These are phyloP conservation scores for Gynandropsis gynandra DNA, from an alignment of 345 rosid genomes.

Conservation along the genomic window DNA sequence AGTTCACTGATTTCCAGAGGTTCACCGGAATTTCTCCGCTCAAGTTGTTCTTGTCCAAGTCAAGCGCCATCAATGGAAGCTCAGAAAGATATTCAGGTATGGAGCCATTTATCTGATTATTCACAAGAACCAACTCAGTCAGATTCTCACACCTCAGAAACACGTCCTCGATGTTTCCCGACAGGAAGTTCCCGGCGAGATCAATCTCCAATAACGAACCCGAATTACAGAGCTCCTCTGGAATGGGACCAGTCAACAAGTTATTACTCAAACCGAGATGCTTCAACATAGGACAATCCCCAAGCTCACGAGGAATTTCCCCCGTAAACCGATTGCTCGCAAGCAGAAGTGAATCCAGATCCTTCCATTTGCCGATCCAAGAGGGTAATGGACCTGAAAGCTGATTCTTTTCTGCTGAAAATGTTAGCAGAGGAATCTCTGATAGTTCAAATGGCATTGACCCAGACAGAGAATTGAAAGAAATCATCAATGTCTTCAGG, in stretches of 20 bases:
- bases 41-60: conserved; percentile 72
- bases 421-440: conserved; percentile 46
- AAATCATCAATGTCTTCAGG: conserved; percentile 55
- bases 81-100: conserved; percentile 51
- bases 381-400: conserved; percentile 64
- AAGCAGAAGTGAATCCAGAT: conserved; percentile 51
- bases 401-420: conserved; percentile 66
- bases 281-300: conserved; percentile 49
- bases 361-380: conserved; percentile 70
- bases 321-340: conserved; percentile 54
- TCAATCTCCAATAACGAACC: conserved; percentile 49
- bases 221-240: conserved; percentile 59
- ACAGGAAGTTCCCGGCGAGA: conserved; percentile 49
- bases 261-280: conserved; percentile 54
- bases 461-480: conserved; percentile 68
- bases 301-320: conserved; percentile 47
- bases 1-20: conserved; percentile 48
- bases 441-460: conserved; percentile 58
- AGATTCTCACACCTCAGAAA: conserved; percentile 54
- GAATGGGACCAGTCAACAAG: conserved; percentile 52
- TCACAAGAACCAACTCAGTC: conserved; percentile 46
- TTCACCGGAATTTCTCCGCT: conserved; percentile 49
- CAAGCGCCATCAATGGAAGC: conserved; percentile 71
- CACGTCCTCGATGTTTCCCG: conserved; percentile 50
- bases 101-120: conserved; percentile 49